These are phyloP conservation scores for Didymella pomorum DNA, from an alignment of 2,329 filamentous ascomycete genomes.

Conservation along the genomic window DNA sequence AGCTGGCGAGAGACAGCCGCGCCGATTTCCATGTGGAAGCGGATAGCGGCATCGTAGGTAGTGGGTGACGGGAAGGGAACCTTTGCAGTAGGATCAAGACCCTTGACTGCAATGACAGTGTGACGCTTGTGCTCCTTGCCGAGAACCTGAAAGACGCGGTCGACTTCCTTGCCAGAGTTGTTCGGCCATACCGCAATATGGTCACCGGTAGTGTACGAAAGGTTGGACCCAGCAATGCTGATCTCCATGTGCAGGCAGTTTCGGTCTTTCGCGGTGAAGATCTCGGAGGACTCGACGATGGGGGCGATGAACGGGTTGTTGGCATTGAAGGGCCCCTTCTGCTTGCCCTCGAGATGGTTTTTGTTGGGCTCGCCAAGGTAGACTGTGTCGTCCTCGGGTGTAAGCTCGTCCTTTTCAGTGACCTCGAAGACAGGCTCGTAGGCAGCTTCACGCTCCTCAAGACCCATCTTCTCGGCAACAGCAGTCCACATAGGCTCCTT, in stretches of 20 bases:
- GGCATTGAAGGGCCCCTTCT: conserved; percentile 91
- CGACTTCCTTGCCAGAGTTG: conserved; percentile 90
- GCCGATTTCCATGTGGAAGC: conserved; percentile 97
- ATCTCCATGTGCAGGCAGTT: conserved; percentile 98
- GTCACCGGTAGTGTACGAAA: conserved; percentile 94
- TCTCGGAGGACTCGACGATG: conserved; percentile 86
- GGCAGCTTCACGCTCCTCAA: conserved; percentile 94
- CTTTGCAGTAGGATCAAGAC: conserved; percentile 92
- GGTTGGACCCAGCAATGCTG: conserved; percentile 85
- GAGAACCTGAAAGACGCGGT: conserved; percentile 83
- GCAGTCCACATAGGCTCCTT: conserved; percentile 99
- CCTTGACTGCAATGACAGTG: conserved; percentile 85
- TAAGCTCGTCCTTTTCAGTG: conserved; percentile 76
- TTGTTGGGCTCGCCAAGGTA: conserved; percentile 97
- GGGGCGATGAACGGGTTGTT: conserved; percentile 98
- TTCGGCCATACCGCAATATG: conserved; percentile 98
- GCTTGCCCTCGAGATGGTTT: conserved; percentile 85
- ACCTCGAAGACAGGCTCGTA: conserved; percentile 94
- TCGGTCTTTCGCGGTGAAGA: conserved; percentile 87
- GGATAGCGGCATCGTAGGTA: conserved; percentile 89
- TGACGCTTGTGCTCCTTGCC: conserved; percentile 79
- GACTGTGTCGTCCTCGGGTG: conserved; percentile 78
- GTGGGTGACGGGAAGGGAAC: conserved; percentile 97
- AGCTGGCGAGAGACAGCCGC: conserved; percentile 97
- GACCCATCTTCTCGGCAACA: conserved; percentile 79